A percentile compares a stretch with the other conserved stretches of the same genome.
Evolutionary conservation across 2,329 filamentous ascomycete genomes (phyloP).

Genomic region (Alternaria hordeiaustralica): DNA sequence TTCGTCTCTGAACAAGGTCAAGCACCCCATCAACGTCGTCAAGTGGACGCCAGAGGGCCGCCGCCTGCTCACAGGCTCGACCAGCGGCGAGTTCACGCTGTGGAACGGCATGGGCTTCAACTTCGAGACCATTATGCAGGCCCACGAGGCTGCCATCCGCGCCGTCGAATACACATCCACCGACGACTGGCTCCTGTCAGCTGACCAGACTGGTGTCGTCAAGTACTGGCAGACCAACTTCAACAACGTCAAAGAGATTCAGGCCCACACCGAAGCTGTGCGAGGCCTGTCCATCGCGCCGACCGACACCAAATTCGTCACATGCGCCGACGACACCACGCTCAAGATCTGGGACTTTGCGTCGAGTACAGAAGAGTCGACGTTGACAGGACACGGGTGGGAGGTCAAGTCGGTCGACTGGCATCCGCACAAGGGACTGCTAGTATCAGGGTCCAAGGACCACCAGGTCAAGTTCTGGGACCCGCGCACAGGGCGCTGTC

Average conservation of each 20-base stretch:
- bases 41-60: constrained; percentile 97
- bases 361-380: constrained; percentile 79
- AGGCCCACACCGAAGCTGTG: constrained; percentile 88
- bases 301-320: constrained; percentile 94
- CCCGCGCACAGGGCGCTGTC: constrained; percentile 84
- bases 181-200: constrained; percentile 95
- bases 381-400: constrained; percentile 93
- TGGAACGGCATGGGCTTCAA: constrained; percentile 99
- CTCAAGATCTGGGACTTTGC: constrained; percentile 98
- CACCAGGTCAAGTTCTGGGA: constrained; percentile 98
- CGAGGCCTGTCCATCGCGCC: constrained; percentile 92
- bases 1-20: constrained; percentile 98
- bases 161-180: constrained; percentile 89
- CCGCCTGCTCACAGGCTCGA: constrained; percentile 87
- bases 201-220: constrained; percentile 91
- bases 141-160: constrained; percentile 87
- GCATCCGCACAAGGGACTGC: constrained; percentile 92
- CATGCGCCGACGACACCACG: constrained; percentile 90
- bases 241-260: constrained; percentile 95
- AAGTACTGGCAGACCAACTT: constrained; percentile 99
- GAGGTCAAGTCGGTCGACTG: constrained; percentile 97
- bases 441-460: constrained; percentile 97
- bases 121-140: constrained; percentile 99
- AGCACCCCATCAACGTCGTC: constrained; percentile 96
- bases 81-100: constrained; percentile 95